Base-by-base conservation (phyloP, 306 rosid genomes). In the Betula pendula region DNA sequence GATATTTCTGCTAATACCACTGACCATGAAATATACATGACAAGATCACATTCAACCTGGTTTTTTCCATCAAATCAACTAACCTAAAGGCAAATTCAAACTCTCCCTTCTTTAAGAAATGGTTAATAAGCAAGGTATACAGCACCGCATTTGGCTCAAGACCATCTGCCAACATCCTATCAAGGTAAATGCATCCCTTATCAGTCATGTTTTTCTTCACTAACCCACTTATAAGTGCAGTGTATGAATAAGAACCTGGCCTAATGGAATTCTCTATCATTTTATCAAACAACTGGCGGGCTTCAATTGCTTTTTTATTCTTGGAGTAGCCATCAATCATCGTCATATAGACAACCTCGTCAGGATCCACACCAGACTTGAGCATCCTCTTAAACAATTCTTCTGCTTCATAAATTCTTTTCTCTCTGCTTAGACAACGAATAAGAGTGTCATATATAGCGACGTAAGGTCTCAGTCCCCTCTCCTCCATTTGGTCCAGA, bases 371-470 rank as follows among this genome's bases (percentile, higher is more conserved):
- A 78, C 85, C 87, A 59, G 71, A 73, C 75, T 77, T 68, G 1
- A 83, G 81, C 89, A 86, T 86, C 77, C 63, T 86, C 79, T 72
- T 80, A 52, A 86, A 86, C 72, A 75, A 45, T 70, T 60, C 44
- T 75, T 86, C 85, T 42, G 87, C 89, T 48, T 83, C 83, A 73
- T 56, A 51, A 75, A 83, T 72, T 67, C 74, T 74, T 52, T 70
- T 79, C 55, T 77, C 38, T 70, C 68, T 83, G 60, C 75, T 47
- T 62, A 83, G 75, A 86, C 83, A 78, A 47, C 81, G 50, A 10
- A 86, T 80, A 20, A 86, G 60, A 27, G 85, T 74, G 78, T 78
- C 80, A 72, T 86, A 86, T 66, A 83, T 81, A 43, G 84, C 87
- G 75, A 83, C 85, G 63, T 38, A 40, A 24, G 83, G 85, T 68